Evolutionary conservation across 2,329 filamentous ascomycete genomes (phyloP), one percentile per base, ranked within the genome.

Genomic region (Coniochaeta hoffmannii): DNA sequence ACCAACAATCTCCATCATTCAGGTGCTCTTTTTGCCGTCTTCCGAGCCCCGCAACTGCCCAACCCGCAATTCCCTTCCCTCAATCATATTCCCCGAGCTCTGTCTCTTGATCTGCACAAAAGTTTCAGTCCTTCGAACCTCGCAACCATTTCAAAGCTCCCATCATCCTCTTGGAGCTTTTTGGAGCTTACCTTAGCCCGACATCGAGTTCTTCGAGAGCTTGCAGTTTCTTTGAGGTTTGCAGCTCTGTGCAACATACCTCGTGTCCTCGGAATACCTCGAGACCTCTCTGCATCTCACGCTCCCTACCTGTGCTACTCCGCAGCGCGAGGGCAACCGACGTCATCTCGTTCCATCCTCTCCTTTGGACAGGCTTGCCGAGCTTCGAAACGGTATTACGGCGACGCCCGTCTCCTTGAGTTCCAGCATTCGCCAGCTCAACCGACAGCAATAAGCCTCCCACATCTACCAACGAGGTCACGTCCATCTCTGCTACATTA

Each of bases 31-130:
- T 56, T 58, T 60, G 50, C 46, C 36, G 53, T 55, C 55, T 55
- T 58, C 50, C 56, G 58, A 58, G 41, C 41, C 41, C 41, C 41
- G 24, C 41, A 46, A 46, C 41, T 64, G 62, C 58, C 58, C 61
- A 62, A 61, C 61, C 59, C 58, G 57, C 53, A 61, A 59, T 59
- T 60, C 54, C 58, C 53, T 54, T 50, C 61, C 56, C 54, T 59
- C 58, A 56, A 50, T 61, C 53, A 54, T 60, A 61, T 59, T 58
- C 59, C 24, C n/a, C 41, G 26, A 46, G 41, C 17, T 41, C 57
- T 36, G 56, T 44, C 55, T 53, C 55, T 44, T 58, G 58, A 53
- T 41, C 41, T 28, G 41, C 59, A 57, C 53, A 44, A 57, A 57
- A 51, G 22, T 56, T 28, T 17, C 55, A 54, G 38, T 44, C 53